A percentile compares a stretch with the other conserved stretches of the same genome.
Conservation (phyloP, 192 early-diverging fungal genomes). For the Chytriomyces sp. region DNA sequence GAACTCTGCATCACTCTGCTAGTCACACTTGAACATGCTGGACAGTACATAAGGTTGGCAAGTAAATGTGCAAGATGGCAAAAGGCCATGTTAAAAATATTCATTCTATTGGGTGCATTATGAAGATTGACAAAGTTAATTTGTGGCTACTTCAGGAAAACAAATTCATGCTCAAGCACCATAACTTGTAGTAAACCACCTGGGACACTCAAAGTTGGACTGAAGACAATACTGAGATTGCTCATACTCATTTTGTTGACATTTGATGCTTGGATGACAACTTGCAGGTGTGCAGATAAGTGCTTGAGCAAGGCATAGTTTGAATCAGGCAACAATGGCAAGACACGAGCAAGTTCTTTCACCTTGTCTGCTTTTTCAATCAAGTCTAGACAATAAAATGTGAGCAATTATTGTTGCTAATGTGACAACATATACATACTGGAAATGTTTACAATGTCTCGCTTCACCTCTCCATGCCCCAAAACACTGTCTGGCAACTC, state of each 20-base stretch:
- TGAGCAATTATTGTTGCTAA: constrained; percentile 16
- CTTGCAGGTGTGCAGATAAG: constrained; percentile 85
- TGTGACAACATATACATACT: constrained; percentile 26
- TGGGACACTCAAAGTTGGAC: constrained; percentile 91
- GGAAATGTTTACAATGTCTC: constrained; percentile 78
- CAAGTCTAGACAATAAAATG: constrained; percentile 55
- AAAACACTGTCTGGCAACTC: constrained; percentile 79
- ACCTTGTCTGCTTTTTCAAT: constrained; percentile 77
- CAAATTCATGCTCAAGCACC: constrained; percentile 73
- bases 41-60: too few species aligned
- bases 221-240: constrained; percentile 96
- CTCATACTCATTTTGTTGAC: constrained; percentile 94
- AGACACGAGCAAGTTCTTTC: constrained; percentile 76
- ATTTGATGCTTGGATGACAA: constrained; percentile 78
- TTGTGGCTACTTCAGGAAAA: constrained; percentile 32
- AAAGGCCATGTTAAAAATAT: too few species aligned
- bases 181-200: constrained; percentile 88
- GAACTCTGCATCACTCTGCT: too few species aligned
- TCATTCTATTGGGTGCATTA: too few species aligned
- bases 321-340: constrained; percentile 75
- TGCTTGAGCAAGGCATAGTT: constrained; percentile 90
- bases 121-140: too few species aligned
- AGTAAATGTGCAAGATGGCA: too few species aligned
- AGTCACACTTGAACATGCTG: too few species aligned
- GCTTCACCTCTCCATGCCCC: constrained; percentile 78